Conservation (phyloP, 305 asterid species). For the Caryopteris hybrid region DNA sequence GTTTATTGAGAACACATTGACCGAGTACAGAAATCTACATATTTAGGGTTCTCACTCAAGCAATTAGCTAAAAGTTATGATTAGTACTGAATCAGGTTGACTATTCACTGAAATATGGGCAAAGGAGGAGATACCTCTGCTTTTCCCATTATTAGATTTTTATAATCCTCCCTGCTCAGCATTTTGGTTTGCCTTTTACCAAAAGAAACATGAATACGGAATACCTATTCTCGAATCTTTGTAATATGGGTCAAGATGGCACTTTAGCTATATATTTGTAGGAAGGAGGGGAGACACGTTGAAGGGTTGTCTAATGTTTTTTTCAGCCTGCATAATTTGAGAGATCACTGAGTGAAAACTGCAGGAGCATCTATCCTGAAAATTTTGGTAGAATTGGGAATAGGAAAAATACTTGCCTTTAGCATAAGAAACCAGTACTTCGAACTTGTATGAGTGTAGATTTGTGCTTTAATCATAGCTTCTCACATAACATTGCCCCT, state of each 20-base stretch:
- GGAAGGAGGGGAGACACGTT: not conserved
- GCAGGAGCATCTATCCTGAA: not conserved
- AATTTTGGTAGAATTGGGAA: not conserved
- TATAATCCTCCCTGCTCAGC: not conserved
- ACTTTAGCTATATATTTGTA: not conserved
- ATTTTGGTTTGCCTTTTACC: not conserved
- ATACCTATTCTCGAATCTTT: not conserved
- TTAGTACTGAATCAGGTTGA: not conserved
- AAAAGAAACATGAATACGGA: conserved; percentile 5
- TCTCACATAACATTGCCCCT: not conserved
- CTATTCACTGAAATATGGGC: not conserved
- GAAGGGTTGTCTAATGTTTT: not conserved
- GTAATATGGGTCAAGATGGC: not conserved
- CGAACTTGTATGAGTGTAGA: not conserved
- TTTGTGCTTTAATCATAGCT: not conserved
- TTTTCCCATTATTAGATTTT: not conserved
- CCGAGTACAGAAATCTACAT: not conserved
- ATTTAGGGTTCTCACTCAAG: not conserved
- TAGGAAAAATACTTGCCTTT: not conserved
- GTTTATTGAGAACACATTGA: not conserved
- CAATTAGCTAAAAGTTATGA: not conserved
- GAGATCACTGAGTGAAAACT: not conserved
- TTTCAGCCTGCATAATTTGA: not conserved
- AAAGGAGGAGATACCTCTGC: not conserved
- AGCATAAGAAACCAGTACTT: not conserved